Evolutionary conservation across 495 filamentous ascomycete species (phyloP), one percentile per base, ranked within the genome.

Genomic region (Poronia punctata): DNA sequence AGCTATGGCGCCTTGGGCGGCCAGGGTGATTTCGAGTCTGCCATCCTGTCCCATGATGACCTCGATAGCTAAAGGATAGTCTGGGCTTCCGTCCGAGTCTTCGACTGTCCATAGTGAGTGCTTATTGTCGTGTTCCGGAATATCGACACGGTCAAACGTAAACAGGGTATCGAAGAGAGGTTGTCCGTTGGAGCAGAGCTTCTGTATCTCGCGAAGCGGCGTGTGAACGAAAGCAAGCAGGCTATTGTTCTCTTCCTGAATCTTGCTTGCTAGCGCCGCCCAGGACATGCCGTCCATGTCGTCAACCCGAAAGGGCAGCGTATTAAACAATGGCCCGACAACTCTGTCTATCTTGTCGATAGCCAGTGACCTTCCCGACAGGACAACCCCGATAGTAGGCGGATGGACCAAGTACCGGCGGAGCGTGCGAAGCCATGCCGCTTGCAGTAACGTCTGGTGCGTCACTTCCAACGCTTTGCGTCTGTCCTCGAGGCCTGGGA

Each of bases 291-390:
- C 35, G 11, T 60, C 47, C 18, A 62, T 52, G 7, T 74, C 38
- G 7, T 70, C 54, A 9, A 80, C 55, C 25, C 69, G 61, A 51
- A 82, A 83, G 6, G 89, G 86, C 0, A 95, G 66, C 0, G 89
- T 95, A 59, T 96, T 97, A 70, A 97, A 94, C 3, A 95, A 58
- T 1, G 90, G 90, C 0, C 92, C 92, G 37, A 89, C 75, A 6
- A 83, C 72, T 7, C 69, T 61, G 23, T 94, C 86, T 10, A 79
- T 74, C 1, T 67, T 72, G 19, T 81, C 71, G 14, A 82, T 54
- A 17, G 81, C 72, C 2, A 94, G 70, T 8, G 75, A 68, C 36
- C 86, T 70, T 2, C 86, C 86, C 12, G 85, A 84, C 2, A 83
- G 71, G 15, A 92, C 70, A 5, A 83, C 58, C 2, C 85, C 85